A percentile compares a stretch with the other conserved stretches of the same genome.
Conservation (phyloP, 2,329 filamentous ascomycete genomes). For the Magnaporthales sp. region DNA sequence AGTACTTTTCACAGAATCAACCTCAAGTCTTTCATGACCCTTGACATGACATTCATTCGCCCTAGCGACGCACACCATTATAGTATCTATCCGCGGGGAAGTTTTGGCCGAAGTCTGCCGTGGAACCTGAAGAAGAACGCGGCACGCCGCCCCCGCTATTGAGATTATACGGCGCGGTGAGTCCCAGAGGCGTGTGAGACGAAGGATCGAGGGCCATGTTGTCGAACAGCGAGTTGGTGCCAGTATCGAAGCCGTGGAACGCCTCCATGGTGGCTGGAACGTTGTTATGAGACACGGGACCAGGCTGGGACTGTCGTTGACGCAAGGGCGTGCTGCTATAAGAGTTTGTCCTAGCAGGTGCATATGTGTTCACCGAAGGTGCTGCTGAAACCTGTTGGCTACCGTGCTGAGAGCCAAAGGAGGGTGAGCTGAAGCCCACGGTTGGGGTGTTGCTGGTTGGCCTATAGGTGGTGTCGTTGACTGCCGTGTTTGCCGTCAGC, state of each 20-base stretch:
- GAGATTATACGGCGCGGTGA: conserved; percentile 16
- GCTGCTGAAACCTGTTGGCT: conserved; percentile 8
- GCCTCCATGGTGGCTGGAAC: conserved; percentile 10
- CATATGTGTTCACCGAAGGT: conserved; percentile 11
- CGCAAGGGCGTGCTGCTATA: conserved; percentile 8
- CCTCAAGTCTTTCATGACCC: background rate
- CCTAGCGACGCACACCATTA: conserved; percentile 10
- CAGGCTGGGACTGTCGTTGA: conserved; percentile 15
- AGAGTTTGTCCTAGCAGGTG: conserved; percentile 10
- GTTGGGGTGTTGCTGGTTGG: background rate
- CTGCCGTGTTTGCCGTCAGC: background rate
- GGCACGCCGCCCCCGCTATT: conserved; percentile 15
- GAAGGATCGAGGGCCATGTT: conserved; percentile 20
- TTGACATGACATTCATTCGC: background rate
- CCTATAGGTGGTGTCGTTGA: conserved; percentile 2
- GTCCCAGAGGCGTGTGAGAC: conserved; percentile 15
- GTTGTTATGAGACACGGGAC: conserved; percentile 6
- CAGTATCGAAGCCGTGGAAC: conserved; percentile 14
- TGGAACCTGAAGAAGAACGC: conserved; percentile 14
- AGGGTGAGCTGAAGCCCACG: conserved; percentile 9
- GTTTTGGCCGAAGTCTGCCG: conserved; percentile 7
- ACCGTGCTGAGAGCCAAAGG: conserved; percentile 9
- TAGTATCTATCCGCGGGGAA: conserved; percentile 16
- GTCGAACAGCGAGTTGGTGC: conserved; percentile 14
- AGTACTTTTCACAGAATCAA: background rate